phyloP scores from a whole-genome alignment of 2,329 filamentous ascomycete genomes.

The Ceratocystis variospora region DNA sequence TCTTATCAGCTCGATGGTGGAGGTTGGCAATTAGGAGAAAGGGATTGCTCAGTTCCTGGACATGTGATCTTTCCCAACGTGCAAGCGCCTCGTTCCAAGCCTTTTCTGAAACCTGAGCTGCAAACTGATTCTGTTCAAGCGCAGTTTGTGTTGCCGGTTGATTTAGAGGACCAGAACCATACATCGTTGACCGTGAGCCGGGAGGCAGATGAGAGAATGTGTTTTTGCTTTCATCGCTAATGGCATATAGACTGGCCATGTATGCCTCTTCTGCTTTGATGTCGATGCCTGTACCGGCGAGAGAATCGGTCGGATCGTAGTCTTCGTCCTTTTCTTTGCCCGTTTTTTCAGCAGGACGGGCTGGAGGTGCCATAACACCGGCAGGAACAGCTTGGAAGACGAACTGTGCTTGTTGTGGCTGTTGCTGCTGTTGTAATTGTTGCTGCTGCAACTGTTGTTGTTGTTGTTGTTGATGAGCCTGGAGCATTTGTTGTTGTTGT shows the following conservation, averaged over 20 bases:
- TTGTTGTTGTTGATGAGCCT: conserved; percentile 10
- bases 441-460: conserved; percentile 12
- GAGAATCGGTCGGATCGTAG: conserved; percentile 69
- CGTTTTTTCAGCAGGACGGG: conserved; percentile 47
- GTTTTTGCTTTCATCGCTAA: conserved; percentile 26
- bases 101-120: conserved; percentile 49
- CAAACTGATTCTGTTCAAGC: conserved; percentile 42
- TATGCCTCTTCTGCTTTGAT: conserved; percentile 75
- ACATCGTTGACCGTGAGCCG: conserved; percentile 44
- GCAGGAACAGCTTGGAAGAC: conserved; percentile 22
- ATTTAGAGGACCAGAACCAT: conserved; percentile 51
- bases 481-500: conserved; percentile 2
- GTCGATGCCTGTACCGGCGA: conserved; percentile 76
- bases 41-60: conserved; percentile 58
- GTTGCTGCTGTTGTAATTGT: neutral
- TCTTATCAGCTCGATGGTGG: conserved; percentile 44
- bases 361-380: conserved; percentile 43
- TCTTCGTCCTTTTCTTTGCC: conserved; percentile 49
- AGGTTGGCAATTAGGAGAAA: conserved; percentile 54
- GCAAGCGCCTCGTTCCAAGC: conserved; percentile 54
- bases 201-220: conserved; percentile 41
- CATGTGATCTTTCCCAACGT: conserved; percentile 43
- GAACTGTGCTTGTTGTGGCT: conserved; percentile 11
- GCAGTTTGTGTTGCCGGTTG: conserved; percentile 40
- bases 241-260: conserved; percentile 45